A percentile compares a stretch with the other conserved stretches of the same genome.
These are phyloP conservation scores for Kodamaea fungicola DNA, from an alignment of 1,139 yeast genomes.

Conservation along the genomic window DNA sequence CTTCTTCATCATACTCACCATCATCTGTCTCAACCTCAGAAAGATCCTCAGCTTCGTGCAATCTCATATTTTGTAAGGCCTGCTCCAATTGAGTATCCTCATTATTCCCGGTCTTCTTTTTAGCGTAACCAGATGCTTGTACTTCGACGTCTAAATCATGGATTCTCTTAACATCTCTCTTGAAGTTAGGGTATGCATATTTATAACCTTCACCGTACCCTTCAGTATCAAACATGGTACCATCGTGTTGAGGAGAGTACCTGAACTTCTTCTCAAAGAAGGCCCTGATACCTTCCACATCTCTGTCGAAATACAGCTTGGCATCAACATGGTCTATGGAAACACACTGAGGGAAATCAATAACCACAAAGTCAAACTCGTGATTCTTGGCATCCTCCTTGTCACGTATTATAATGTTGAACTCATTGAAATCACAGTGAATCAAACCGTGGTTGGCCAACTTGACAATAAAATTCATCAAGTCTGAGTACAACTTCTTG, in stretches of 20 bases:
- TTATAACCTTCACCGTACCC: conserved; percentile 79
- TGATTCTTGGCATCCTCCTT: conserved; percentile 48
- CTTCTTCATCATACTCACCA: conserved; percentile 28
- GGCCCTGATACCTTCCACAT: conserved; percentile 81
- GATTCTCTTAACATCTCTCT: conserved; percentile 66
- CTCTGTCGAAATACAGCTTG: conserved; percentile 80
- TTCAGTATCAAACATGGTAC: conserved; percentile 68
- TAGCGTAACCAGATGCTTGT: conserved; percentile 87
- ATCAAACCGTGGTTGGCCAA: conserved; percentile 86
- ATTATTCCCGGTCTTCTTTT: conserved; percentile 56
- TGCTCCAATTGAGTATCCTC: conserved; percentile 65
- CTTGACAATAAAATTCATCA: conserved; percentile 82
- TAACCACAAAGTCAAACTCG: conserved; percentile 73
- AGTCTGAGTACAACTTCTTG: conserved; percentile 69
- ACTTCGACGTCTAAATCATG: conserved; percentile 77
- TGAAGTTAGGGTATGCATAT: conserved; percentile 77
- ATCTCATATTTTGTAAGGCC: conserved; percentile 67
- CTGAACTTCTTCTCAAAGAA: conserved; percentile 79
- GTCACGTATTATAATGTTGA: conserved; percentile 83
- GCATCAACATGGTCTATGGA: conserved; percentile 91
- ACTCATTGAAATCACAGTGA: conserved; percentile 97
- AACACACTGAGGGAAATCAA: conserved; percentile 98
- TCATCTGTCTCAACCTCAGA: conserved; percentile 27
- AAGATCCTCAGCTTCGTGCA: conserved; percentile 29
- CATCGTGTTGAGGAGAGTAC: conserved; percentile 62